These are phyloP conservation scores for Phytophthora sojae DNA, from an alignment of 352 stramenopile genomes.

Conservation along the genomic window DNA sequence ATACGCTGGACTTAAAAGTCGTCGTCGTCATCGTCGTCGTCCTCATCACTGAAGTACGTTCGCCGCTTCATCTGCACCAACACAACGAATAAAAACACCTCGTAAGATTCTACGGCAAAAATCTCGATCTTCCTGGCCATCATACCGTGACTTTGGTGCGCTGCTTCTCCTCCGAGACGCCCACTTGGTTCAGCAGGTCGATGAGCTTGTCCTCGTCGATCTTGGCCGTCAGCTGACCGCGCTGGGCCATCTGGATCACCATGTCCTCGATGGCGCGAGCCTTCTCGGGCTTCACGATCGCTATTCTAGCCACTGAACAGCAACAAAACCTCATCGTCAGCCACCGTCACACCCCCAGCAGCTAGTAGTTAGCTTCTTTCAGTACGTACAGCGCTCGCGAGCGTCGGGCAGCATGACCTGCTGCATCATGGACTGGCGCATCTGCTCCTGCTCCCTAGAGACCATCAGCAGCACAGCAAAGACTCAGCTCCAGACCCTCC, in stretches of 20 bases:
- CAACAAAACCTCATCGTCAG: not conserved
- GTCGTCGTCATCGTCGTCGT: slow-evolving; percentile 87
- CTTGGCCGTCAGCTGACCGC: slow-evolving; percentile 79
- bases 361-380: not conserved
- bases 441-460: slow-evolving; percentile 76
- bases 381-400: slow-evolving; percentile 77
- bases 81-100: not conserved
- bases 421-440: slow-evolving; percentile 78
- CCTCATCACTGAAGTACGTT: slow-evolving; percentile 90
- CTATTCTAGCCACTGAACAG: slow-evolving; percentile 81
- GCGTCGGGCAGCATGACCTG: slow-evolving; percentile 84
- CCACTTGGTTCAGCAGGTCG: slow-evolving; percentile 80
- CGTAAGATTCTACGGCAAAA: not conserved
- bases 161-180: slow-evolving; percentile 84
- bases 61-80: slow-evolving; percentile 80
- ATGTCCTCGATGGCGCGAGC: slow-evolving; percentile 86
- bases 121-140: not conserved
- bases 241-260: slow-evolving; percentile 89
- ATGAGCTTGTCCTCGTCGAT: slow-evolving; percentile 90
- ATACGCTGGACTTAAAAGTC: slow-evolving; percentile 32
- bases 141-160: slow-evolving; percentile 90
- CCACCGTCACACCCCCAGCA: not conserved
- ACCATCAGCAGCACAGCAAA: not conserved
- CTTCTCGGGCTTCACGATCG: slow-evolving; percentile 91
- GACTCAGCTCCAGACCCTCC: not conserved